Evolutionary conservation across 75 land plant species (phyloP).

Genomic region (Gnetum montanum): DNA sequence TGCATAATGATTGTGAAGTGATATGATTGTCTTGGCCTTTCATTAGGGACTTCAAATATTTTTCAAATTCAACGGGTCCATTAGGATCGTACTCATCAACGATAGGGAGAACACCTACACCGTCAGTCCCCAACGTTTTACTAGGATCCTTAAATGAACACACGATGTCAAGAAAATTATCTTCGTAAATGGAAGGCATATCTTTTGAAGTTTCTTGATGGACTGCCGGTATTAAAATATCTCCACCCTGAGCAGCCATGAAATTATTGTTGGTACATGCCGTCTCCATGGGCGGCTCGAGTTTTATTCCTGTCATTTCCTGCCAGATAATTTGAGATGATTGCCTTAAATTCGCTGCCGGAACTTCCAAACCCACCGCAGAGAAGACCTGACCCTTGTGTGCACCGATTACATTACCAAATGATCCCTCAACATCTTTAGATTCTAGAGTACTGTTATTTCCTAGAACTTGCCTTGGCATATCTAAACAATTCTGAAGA

Average conservation of each 20-base stretch:
- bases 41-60: slow-evolving; percentile 8
- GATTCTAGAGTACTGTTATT: too few species aligned
- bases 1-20: slow-evolving; percentile 2
- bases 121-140: neutral
- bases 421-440: too few species aligned
- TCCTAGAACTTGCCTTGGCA: too few species aligned
- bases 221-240: neutral
- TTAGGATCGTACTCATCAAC: neutral
- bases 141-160: neutral
- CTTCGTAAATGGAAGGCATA: neutral
- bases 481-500: too few species aligned
- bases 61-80: slow-evolving; percentile 3
- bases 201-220: neutral
- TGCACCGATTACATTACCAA: too few species aligned
- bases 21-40: slow-evolving; percentile 3
- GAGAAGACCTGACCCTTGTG: neutral
- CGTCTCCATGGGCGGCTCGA: neutral
- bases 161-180: neutral
- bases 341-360: neutral
- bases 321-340: too few species aligned
- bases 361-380: neutral
- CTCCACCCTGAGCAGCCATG: neutral
- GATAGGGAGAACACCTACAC: neutral
- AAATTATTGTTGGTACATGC: neutral
- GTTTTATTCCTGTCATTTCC: neutral